Evolutionary conservation across 768 basidiomycete genomes (phyloP).

Genomic region (Favolaschia claudopus): DNA sequence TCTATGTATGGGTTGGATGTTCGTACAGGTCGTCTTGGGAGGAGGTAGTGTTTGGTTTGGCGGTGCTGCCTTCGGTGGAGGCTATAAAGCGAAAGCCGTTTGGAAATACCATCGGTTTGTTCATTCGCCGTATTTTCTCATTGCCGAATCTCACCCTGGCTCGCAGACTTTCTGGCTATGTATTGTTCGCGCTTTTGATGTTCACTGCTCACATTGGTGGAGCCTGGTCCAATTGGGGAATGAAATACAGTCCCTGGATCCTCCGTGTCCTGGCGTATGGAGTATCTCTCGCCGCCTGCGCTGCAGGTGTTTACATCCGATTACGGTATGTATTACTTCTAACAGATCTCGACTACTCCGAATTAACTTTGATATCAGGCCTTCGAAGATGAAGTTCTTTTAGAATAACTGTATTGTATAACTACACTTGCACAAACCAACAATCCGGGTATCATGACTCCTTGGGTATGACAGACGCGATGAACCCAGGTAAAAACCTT

Average conservation of each 20-base stretch:
- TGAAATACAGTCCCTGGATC: constrained; percentile 40
- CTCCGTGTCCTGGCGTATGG: constrained; percentile 60
- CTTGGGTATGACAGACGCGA: constrained; percentile 71
- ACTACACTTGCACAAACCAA: not conserved
- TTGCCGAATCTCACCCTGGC: constrained; percentile 3
- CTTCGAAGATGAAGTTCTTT: constrained; percentile 69
- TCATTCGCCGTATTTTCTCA: not conserved
- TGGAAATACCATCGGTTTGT: constrained; percentile 87
- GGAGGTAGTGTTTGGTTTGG: constrained; percentile 81
- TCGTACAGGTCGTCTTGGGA: constrained; percentile 67
- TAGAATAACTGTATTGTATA: constrained; percentile 38
- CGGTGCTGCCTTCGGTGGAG: constrained; percentile 76
- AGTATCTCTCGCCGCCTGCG: constrained; percentile 57
- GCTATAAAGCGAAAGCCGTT: constrained; percentile 69
- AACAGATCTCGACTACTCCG: not conserved
- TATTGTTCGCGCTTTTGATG: constrained; percentile 67
- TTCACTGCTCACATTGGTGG: constrained; percentile 76
- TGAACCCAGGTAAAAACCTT: constrained; percentile 90
- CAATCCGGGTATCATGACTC: constrained; percentile 23
- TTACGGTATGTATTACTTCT: constrained; percentile 52
- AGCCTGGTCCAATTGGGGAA: constrained; percentile 69
- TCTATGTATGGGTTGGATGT: constrained; percentile 66
- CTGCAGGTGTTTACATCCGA: constrained; percentile 55
- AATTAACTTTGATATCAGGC: constrained; percentile 41
- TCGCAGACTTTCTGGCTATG: constrained; percentile 74